Conservation (phyloP, 1,139 yeast genomes). For the Taiozyma onychis region DNA sequence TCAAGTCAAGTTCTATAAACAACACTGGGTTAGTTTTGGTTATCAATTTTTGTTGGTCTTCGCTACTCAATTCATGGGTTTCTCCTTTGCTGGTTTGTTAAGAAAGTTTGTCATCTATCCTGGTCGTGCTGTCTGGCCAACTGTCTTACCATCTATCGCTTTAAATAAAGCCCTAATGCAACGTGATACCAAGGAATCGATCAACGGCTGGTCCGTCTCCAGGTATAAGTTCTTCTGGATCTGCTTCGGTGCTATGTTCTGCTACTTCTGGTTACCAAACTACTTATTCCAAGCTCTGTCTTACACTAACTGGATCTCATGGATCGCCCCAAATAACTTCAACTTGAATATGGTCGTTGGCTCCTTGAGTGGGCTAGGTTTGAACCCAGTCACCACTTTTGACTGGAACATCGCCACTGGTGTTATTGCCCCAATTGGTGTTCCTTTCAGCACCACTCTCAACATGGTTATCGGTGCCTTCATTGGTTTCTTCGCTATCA, state of each 20-base stretch:
- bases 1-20: conserved; percentile 11
- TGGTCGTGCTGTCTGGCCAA: conserved; percentile 51
- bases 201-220: conserved; percentile 48
- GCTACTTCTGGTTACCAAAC: conserved; percentile 54
- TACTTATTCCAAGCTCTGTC: conserved; percentile 45
- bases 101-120: conserved; percentile 56
- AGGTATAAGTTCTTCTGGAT: conserved; percentile 42
- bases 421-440: conserved; percentile 60
- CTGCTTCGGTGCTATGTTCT: conserved; percentile 33
- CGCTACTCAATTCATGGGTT: conserved; percentile 54
- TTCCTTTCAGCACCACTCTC: conserved; percentile 54
- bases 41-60: conserved; percentile 41
- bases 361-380: conserved; percentile 42
- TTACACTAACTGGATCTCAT: conserved; percentile 56
- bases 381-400: conserved; percentile 50
- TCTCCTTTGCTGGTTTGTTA: conserved; percentile 58
- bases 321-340: conserved; percentile 54
- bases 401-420: conserved; percentile 48
- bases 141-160: conserved; percentile 48
- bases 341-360: conserved; percentile 54
- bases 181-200: conserved; percentile 36
- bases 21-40: conserved; percentile 40
- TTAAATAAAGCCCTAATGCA: conserved; percentile 46
- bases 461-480: conserved; percentile 45
- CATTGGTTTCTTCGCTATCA: conserved; percentile 35